These are phyloP conservation scores for Leishmania lainsoni DNA, from an alignment of 208 protist species.

Conservation along the genomic window DNA sequence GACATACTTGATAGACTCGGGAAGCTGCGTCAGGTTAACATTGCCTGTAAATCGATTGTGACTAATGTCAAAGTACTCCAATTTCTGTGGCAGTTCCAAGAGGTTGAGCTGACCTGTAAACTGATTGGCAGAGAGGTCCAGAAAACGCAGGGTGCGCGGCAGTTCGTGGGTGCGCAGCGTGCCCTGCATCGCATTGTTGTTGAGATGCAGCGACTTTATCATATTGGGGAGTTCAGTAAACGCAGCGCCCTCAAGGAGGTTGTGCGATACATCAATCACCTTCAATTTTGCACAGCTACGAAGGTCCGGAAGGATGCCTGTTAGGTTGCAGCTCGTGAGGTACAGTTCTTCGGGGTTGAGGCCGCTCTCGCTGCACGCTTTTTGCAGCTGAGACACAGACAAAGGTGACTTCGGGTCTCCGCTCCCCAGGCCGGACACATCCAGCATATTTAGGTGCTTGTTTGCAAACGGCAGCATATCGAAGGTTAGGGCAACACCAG, in stretches of 20 bases:
- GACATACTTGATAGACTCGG: slow-evolving; percentile 35
- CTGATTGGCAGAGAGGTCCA: slow-evolving; percentile 32
- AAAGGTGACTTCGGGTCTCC: neutral
- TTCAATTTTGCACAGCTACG: neutral
- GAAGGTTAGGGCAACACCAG: neutral
- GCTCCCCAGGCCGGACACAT: slow-evolving; percentile 19
- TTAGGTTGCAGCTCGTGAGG: neutral
- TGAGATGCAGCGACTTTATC: slow-evolving; percentile 23
- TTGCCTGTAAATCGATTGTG: slow-evolving; percentile 37
- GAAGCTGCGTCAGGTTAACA: slow-evolving; percentile 40
- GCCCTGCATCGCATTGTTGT: slow-evolving; percentile 27
- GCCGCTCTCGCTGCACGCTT: neutral
- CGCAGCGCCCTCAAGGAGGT: slow-evolving; percentile 3
- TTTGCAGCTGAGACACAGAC: neutral
- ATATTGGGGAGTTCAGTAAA: slow-evolving; percentile 13
- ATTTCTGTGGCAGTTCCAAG: slow-evolving; percentile 12
- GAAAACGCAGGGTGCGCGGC: slow-evolving; percentile 14
- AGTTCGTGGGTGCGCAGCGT: slow-evolving; percentile 10
- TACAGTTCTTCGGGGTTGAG: slow-evolving; percentile 2
- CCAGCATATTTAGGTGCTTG: neutral
- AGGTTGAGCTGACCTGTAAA: slow-evolving; percentile 24
- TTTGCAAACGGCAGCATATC: slow-evolving; percentile 3
- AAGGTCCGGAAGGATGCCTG: slow-evolving; percentile 5
- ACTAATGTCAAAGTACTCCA: slow-evolving; percentile 43
- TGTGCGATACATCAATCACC: slow-evolving; percentile 36